Evolutionary conservation across 1,284 basidiomycete species (phyloP).

Genomic region (Phlebopus sp.): DNA sequence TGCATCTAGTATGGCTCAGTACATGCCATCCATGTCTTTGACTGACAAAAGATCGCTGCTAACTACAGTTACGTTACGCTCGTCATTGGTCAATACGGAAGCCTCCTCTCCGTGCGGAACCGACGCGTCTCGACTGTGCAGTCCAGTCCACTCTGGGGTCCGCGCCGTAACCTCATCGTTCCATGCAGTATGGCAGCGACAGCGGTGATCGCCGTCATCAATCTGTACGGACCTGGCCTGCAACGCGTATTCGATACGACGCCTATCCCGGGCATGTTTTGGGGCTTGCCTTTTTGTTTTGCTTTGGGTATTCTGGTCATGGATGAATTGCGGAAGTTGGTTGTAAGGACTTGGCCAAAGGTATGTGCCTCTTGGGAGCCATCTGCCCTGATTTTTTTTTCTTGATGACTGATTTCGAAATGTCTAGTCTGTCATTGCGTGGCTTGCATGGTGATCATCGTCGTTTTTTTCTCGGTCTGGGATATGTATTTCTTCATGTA

Average conservation of each 20-base stretch:
- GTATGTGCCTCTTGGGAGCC: slow-evolving; percentile 7
- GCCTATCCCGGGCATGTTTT: slow-evolving; percentile 42
- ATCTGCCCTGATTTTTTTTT: background rate
- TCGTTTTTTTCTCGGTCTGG: no score
- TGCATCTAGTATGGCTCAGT: slow-evolving; percentile 42
- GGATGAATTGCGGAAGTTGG: slow-evolving; percentile 40
- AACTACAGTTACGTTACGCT: slow-evolving; percentile 38
- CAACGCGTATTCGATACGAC: slow-evolving; percentile 38
- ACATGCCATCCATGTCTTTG: slow-evolving; percentile 10
- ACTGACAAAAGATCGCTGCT: slow-evolving; percentile 20
- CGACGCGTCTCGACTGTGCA: slow-evolving; percentile 34
- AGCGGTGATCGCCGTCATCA: slow-evolving; percentile 37
- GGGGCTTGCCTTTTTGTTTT: slow-evolving; percentile 43
- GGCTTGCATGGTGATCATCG: slow-evolving; percentile 27
- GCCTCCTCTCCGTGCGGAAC: slow-evolving; percentile 35
- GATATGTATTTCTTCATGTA: no score
- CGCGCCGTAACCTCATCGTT: slow-evolving; percentile 36
- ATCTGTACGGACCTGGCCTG: slow-evolving; percentile 41
- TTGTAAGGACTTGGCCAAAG: slow-evolving; percentile 39
- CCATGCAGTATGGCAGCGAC: slow-evolving; percentile 38
- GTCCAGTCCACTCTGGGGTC: slow-evolving; percentile 40
- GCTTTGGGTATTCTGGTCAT: slow-evolving; percentile 36
- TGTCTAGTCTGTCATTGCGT: slow-evolving; percentile 27
- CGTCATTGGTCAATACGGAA: slow-evolving; percentile 36
- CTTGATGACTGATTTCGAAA: background rate